These are phyloP conservation scores for Blepharisma stoltei DNA, from an alignment of 73 alveolate genomes.

Conservation along the genomic window DNA sequence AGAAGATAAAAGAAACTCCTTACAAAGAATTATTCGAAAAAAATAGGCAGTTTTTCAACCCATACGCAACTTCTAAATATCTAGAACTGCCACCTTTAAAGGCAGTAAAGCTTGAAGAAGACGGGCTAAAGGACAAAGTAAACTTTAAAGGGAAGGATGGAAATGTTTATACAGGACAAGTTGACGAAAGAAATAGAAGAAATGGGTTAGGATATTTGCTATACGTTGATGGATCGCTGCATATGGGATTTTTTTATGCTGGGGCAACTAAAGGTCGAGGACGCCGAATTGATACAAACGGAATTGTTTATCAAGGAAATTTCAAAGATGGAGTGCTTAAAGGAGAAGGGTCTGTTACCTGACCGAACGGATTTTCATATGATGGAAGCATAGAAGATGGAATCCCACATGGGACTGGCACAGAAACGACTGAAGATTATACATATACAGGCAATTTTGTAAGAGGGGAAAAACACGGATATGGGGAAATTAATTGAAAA, in stretches of 20 bases:
- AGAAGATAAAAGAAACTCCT: too few species aligned
- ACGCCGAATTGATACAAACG: not conserved
- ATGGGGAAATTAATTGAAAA: not conserved
- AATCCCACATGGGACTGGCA: constrained; percentile 23
- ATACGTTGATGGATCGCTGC: not conserved
- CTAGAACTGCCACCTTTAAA: too few species aligned
- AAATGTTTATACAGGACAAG: constrained; percentile 15
- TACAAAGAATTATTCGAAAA: too few species aligned
- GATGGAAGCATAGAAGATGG: not conserved
- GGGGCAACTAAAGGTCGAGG: not conserved
- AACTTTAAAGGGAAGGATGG: constrained; percentile 6
- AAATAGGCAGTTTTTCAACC: too few species aligned
- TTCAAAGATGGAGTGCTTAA: not conserved
- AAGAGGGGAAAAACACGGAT: constrained; percentile 10
- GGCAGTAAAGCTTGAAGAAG: too few species aligned
- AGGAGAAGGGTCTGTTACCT: not conserved
- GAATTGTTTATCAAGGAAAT: constrained; percentile 22
- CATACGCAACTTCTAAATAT: too few species aligned
- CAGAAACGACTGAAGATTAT: not conserved
- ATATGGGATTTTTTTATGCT: not conserved
- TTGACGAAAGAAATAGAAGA: constrained; percentile 25
- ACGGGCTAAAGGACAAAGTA: not conserved
- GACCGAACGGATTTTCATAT: not conserved
- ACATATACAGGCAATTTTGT: constrained; percentile 14
- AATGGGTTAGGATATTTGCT: not conserved